Evolutionary conservation across 2,329 filamentous ascomycete species (phyloP).

Genomic region (Hirsutella minnesotensis): DNA sequence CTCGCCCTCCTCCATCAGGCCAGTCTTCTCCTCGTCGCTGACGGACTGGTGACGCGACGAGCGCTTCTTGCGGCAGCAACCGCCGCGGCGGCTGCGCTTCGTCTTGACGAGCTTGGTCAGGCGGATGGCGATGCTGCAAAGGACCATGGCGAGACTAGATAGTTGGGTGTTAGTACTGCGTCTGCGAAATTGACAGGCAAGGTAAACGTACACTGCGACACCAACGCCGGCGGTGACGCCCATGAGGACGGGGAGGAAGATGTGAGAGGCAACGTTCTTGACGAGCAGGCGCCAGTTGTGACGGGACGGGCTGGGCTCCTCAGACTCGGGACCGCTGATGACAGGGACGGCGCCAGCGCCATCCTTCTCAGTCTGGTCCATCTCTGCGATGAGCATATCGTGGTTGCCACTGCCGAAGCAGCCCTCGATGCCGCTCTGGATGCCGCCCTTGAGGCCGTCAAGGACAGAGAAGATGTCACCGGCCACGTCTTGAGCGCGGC

Average conservation of each 20-base stretch:
- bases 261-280: slow-evolving; percentile 45
- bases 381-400: too few species aligned
- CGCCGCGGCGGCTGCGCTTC: slow-evolving; percentile 5
- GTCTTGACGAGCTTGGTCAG: slow-evolving; percentile 38
- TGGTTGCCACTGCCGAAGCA: neutral
- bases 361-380: slow-evolving; percentile 3
- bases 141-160: slow-evolving; percentile 47
- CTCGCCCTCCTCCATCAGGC: slow-evolving; percentile 29
- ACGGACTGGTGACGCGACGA: neutral
- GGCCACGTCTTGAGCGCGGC: slow-evolving; percentile 29
- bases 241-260: slow-evolving; percentile 56
- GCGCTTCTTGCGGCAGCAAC: slow-evolving; percentile 5
- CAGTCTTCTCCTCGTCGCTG: slow-evolving; percentile 35
- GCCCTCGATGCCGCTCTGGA: slow-evolving; percentile 9
- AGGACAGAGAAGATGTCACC: slow-evolving; percentile 15
- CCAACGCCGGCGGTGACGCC: slow-evolving; percentile 57
- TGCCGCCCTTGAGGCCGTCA: slow-evolving; percentile 11
- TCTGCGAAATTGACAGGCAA: neutral
- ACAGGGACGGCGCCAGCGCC: slow-evolving; percentile 2
- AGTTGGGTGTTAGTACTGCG: slow-evolving; percentile 7
- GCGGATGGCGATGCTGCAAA: slow-evolving; percentile 50
- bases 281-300: slow-evolving; percentile 33
- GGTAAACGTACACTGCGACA: slow-evolving; percentile 45
- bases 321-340: slow-evolving; percentile 12
- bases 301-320: slow-evolving; percentile 3